A percentile compares a stretch with the other conserved stretches of the same genome.
phyloP scores from a whole-genome alignment of 805 yeast species.

The Candida ficus region DNA sequence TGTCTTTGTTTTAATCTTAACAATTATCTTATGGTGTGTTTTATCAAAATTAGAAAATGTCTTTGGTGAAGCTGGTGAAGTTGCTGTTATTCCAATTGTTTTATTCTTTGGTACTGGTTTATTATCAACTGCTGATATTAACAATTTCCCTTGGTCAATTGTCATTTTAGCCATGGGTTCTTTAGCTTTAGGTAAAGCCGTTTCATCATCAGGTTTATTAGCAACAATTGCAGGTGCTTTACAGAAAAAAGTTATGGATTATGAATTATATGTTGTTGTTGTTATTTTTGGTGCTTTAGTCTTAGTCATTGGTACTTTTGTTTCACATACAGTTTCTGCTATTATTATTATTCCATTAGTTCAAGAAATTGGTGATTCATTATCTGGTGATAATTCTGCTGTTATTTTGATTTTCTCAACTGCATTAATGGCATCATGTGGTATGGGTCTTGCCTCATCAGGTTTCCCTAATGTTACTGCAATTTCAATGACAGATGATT shows the following conservation, averaged over 20 bases:
- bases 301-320: constrained; percentile 86
- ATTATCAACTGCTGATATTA: constrained; percentile 78
- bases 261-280: constrained; percentile 61
- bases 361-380: constrained; percentile 72
- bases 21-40: constrained; percentile 88
- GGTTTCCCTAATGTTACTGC: constrained; percentile 99
- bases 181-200: constrained; percentile 89
- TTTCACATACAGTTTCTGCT: constrained; percentile 96
- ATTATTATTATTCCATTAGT: constrained; percentile 87
- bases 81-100: constrained; percentile 82
- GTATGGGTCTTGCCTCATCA: constrained; percentile 96
- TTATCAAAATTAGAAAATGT: constrained; percentile 63
- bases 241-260: constrained; percentile 59
- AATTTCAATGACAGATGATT: constrained; percentile 85
- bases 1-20: constrained; percentile 57
- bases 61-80: constrained; percentile 90
- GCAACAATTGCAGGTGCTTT: constrained; percentile 70
- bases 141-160: constrained; percentile 94
- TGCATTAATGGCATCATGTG: constrained; percentile 77
- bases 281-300: constrained; percentile 80
- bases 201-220: constrained; percentile 83
- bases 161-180: constrained; percentile 98
- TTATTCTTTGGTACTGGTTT: constrained; percentile 87
- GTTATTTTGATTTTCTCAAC: constrained; percentile 35
- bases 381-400: constrained; percentile 69